These are phyloP conservation scores for Plenodomus tracheiphilus DNA, from an alignment of 2,329 filamentous ascomycete genomes.

Conservation along the genomic window DNA sequence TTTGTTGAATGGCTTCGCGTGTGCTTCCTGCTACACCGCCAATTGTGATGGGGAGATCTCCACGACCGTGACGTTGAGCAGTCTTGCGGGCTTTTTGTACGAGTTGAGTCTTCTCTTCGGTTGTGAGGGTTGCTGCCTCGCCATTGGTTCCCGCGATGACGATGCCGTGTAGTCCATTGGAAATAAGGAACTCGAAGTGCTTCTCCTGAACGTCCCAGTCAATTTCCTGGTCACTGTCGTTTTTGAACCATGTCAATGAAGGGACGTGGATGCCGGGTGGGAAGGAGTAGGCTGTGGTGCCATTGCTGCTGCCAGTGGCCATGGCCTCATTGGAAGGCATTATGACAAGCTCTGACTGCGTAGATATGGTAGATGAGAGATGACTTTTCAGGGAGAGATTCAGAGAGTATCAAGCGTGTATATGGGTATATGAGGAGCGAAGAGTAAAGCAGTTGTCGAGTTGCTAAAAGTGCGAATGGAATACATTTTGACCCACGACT, in stretches of 20 bases:
- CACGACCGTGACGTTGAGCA: conserved; percentile 37
- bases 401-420: too few species aligned
- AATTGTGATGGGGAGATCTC: conserved; percentile 46
- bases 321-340: conserved; percentile 29
- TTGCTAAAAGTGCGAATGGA: conserved; percentile 9
- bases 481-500: conserved; percentile 16
- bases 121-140: conserved; percentile 48
- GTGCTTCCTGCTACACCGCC: conserved; percentile 49
- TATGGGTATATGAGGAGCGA: too few species aligned
- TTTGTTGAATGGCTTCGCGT: conserved; percentile 47
- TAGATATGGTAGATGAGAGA: background rate
- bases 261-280: conserved; percentile 62
- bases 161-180: conserved; percentile 56
- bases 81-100: conserved; percentile 46
- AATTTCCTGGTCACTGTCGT: conserved; percentile 55
- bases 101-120: conserved; percentile 46
- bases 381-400: background rate
- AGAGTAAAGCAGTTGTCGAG: too few species aligned
- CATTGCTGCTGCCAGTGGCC: conserved; percentile 29
- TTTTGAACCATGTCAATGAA: conserved; percentile 59
- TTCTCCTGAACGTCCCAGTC: conserved; percentile 60
- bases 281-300: conserved; percentile 41
- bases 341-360: conserved; percentile 2
- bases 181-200: conserved; percentile 59
- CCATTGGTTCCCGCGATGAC: conserved; percentile 53